Conservation (phyloP, 768 basidiomycete genomes). For the Tulasnella sp. region DNA sequence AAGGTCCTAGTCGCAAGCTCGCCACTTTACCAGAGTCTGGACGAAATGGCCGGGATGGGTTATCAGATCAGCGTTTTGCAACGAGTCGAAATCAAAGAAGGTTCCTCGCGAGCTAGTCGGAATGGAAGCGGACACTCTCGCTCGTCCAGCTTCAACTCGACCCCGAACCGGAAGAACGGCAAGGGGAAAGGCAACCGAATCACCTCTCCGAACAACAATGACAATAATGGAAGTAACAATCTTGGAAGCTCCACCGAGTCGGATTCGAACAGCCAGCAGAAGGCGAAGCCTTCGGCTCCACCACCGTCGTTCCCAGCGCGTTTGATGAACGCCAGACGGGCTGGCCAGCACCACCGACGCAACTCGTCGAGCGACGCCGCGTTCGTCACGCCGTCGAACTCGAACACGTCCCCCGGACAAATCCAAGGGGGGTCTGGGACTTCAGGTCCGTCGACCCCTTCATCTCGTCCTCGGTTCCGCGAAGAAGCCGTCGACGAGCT, state of each 20-base stretch:
- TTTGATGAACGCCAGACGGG: conserved; percentile 31
- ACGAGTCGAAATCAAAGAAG: conserved; percentile 32
- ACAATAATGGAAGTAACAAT: conserved; percentile 14
- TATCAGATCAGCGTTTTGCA: conserved; percentile 34
- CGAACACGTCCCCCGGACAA: background rate
- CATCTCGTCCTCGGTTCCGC: conserved; percentile 55
- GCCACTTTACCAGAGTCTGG: conserved; percentile 63
- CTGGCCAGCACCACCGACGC: conserved; percentile 25
- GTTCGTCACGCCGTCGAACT: background rate
- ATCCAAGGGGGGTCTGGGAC: background rate
- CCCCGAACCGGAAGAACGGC: conserved; percentile 8
- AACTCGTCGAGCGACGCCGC: background rate
- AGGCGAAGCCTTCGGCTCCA: conserved; percentile 34
- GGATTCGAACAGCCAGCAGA: conserved; percentile 34
- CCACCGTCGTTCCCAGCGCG: conserved; percentile 28
- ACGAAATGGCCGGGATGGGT: conserved; percentile 33
- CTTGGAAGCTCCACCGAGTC: conserved; percentile 38
- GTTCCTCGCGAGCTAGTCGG: background rate
- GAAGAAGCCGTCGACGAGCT: conserved; percentile 97
- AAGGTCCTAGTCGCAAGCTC: conserved; percentile 77
- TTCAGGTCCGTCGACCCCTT: background rate
- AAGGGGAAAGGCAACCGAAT: conserved; percentile 13
- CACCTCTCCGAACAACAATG: conserved; percentile 14
- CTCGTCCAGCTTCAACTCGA: conserved; percentile 13
- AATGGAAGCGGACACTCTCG: conserved; percentile 6